phyloP scores from a whole-genome alignment of 176 grass and related monocot genomes.

The Raddia distichophylla region DNA sequence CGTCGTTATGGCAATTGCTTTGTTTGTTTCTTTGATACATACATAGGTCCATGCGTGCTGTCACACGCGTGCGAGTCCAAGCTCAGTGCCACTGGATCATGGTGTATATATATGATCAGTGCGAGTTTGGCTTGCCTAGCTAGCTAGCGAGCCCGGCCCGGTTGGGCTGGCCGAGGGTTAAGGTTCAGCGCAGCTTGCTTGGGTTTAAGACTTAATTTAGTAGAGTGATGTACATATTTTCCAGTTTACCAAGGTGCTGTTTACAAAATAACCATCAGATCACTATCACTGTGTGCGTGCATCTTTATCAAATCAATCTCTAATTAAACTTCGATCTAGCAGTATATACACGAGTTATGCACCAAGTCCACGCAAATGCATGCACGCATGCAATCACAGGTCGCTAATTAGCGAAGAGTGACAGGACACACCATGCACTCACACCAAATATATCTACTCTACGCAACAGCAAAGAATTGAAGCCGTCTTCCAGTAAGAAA shows the following conservation, averaged over 20 bases:
- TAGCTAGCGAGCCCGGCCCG: background rate
- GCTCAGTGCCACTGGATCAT: background rate
- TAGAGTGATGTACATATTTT: background rate
- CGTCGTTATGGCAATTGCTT: background rate
- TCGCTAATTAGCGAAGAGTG: no score
- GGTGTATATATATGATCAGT: background rate
- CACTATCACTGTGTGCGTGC: no score
- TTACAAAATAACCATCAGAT: background rate
- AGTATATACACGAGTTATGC: no score
- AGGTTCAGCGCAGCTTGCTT: background rate
- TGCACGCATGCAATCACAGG: no score
- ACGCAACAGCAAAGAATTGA: no score
- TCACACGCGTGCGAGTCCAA: background rate
- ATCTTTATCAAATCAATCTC: no score
- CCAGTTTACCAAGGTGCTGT: background rate
- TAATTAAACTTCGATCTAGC: no score
- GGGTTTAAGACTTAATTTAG: background rate
- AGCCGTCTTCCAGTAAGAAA: no score
- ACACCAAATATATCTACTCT: no score
- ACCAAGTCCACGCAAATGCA: no score
- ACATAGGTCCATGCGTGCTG: background rate
- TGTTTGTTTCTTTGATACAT: background rate
- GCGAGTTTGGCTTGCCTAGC: background rate
- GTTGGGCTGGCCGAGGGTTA: background rate
- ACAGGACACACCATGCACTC: no score